These are phyloP conservation scores for Colletotrichum chlorophyti DNA, from an alignment of 2,329 filamentous ascomycete genomes.

Conservation along the genomic window DNA sequence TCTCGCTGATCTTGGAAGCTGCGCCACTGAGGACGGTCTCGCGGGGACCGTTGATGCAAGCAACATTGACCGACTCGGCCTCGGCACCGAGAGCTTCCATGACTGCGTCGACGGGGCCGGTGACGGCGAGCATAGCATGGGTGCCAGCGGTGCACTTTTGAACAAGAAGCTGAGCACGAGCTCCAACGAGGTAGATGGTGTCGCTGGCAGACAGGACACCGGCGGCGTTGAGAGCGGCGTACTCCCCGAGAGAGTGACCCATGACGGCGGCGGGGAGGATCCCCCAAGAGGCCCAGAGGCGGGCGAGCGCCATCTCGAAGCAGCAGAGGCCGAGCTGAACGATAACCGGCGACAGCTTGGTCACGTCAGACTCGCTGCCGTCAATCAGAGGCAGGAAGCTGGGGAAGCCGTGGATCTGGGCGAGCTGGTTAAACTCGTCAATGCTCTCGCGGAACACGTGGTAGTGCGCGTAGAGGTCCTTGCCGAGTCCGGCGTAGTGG, in stretches of 20 bases:
- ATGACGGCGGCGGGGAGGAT: constrained; percentile 61
- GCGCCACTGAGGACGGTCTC: constrained; percentile 74
- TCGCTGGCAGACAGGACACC: constrained; percentile 75
- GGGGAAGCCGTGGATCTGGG: constrained; percentile 59
- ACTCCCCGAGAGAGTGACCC: constrained; percentile 74
- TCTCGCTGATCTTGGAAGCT: constrained; percentile 47
- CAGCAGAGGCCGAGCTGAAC: constrained; percentile 61
- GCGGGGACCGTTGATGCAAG: constrained; percentile 78
- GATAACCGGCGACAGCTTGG: constrained; percentile 55
- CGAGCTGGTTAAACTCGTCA: constrained; percentile 63
- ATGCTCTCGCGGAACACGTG: constrained; percentile 58
- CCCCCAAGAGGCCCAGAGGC: constrained; percentile 63
- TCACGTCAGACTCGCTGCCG: constrained; percentile 47
- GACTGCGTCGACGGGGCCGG: constrained; percentile 58
- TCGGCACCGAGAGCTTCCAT: constrained; percentile 56
- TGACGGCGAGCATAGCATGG: constrained; percentile 64
- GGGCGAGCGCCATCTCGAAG: constrained; percentile 64
- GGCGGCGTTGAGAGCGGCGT: constrained; percentile 74
- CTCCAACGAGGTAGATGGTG: constrained; percentile 74
- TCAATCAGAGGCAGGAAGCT: constrained; percentile 59
- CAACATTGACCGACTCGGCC: constrained; percentile 52
- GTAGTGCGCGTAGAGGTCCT: constrained; percentile 55
- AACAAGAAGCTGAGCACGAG: constrained; percentile 69
- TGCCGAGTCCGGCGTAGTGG: constrained; percentile 58
- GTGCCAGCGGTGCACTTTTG: constrained; percentile 70